These are phyloP conservation scores for Yarrowia sp. DNA, from an alignment of 805 yeast genomes.

Conservation along the genomic window DNA sequence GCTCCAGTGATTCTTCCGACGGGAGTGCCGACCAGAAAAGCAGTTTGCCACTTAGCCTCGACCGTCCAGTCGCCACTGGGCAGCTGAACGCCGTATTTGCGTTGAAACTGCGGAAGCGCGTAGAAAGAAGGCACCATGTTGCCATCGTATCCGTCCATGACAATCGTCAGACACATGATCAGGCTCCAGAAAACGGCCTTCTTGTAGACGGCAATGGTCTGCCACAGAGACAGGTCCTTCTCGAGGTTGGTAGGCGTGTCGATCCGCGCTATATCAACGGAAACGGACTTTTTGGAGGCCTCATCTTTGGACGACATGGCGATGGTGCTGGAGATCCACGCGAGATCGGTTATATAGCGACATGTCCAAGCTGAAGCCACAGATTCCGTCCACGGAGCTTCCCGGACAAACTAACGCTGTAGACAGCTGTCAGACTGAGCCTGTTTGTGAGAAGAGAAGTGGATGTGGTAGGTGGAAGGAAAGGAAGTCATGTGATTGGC, in stretches of 20 bases:
- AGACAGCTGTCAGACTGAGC: no score
- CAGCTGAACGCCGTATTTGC: constrained; percentile 42
- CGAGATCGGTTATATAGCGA: no score
- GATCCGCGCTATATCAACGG: neutral
- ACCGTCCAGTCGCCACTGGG: constrained; percentile 15
- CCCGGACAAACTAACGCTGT: no score
- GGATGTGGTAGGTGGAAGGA: no score
- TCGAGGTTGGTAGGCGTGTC: neutral
- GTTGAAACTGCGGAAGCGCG: constrained; percentile 47
- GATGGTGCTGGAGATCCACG: no score
- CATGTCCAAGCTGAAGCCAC: no score
- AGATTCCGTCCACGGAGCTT: no score
- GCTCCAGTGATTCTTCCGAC: constrained; percentile 50
- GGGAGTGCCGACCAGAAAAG: constrained; percentile 36
- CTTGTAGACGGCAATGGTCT: constrained; percentile 37
- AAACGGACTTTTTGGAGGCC: neutral
- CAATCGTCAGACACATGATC: constrained; percentile 44
- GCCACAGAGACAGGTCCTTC: neutral
- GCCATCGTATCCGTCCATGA: constrained; percentile 53
- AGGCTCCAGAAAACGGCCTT: constrained; percentile 49
- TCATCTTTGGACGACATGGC: no score
- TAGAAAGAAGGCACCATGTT: constrained; percentile 44
- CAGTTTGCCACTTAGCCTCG: constrained; percentile 36
- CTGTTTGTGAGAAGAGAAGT: no score
- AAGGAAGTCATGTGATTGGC: no score